A percentile compares a stretch with the other conserved stretches of the same genome.
Conservation (phyloP, 73 alveolate species). For the Halteria grandinella region DNA sequence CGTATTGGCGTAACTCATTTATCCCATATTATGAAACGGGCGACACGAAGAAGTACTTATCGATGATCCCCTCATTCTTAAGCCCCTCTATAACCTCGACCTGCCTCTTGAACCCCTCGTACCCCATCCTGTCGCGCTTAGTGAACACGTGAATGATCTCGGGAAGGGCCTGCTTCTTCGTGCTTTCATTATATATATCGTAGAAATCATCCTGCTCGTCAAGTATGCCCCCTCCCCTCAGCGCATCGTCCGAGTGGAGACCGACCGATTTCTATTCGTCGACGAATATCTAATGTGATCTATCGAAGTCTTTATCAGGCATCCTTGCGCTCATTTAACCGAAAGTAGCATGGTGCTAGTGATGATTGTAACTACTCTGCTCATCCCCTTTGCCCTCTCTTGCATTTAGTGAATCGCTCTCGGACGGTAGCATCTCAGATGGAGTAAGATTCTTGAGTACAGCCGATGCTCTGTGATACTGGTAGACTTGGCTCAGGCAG, state of each 20-base stretch:
- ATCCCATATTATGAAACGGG: constrained; percentile 25
- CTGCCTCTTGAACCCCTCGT: constrained; percentile 28
- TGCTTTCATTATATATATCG: not conserved
- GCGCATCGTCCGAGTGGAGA: too few species aligned
- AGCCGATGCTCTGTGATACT: constrained; percentile 9
- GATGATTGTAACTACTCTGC: not conserved
- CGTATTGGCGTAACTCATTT: constrained; percentile 7
- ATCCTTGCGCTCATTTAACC: not conserved
- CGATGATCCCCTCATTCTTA: constrained; percentile 29
- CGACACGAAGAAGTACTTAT: constrained; percentile 29
- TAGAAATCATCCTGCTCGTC: too few species aligned
- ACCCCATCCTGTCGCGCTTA: constrained; percentile 33
- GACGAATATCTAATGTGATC: not conserved
- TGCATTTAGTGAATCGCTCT: not conserved
- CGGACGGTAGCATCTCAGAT: not conserved
- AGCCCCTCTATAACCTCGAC: constrained; percentile 3
- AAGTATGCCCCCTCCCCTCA: not conserved
- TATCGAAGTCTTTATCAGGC: not conserved
- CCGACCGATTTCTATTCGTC: not conserved
- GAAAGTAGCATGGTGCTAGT: not conserved
- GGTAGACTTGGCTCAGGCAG: constrained; percentile 1
- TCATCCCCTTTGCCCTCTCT: constrained; percentile 7
- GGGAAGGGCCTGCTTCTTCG: constrained; percentile 20
- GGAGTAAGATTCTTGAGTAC: not conserved
- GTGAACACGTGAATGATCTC: constrained; percentile 35